A percentile compares a stretch with the other conserved stretches of the same genome.
These are phyloP conservation scores for Dalbergia oliveri DNA, from an alignment of 306 rosid species.

Conservation along the genomic window DNA sequence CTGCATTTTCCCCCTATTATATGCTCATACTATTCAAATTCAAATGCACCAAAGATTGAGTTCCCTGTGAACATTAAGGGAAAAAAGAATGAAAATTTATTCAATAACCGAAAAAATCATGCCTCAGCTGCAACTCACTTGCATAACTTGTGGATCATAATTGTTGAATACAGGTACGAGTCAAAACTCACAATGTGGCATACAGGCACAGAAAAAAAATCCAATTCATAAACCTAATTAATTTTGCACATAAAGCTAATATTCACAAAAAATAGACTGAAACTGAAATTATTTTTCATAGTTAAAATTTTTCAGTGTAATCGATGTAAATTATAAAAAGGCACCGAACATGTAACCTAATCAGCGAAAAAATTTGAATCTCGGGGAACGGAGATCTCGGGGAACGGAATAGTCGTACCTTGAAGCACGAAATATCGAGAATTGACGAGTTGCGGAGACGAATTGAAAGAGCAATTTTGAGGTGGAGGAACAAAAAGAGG, in stretches of 20 bases:
- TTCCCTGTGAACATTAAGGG: constrained; percentile 39
- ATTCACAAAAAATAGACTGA: constrained; percentile 14
- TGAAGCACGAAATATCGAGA: background rate
- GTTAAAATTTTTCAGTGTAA: background rate
- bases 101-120: background rate
- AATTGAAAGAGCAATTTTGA: constrained; percentile 13
- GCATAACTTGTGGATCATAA: background rate
- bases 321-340: background rate
- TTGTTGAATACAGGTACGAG: constrained; percentile 1
- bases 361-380: constrained; percentile 14
- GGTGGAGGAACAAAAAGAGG: constrained; percentile 14
- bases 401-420: constrained; percentile 26
- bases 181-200: constrained; percentile 48
- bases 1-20: constrained; percentile 56
- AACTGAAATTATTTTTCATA: background rate
- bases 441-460: background rate
- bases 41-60: constrained; percentile 39
- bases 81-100: background rate
- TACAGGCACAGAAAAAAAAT: constrained; percentile 29
- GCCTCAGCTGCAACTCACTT: constrained; percentile 39
- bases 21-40: constrained; percentile 40
- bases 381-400: background rate
- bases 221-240: constrained; percentile 27
- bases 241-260: constrained; percentile 4
- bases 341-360: background rate